These are phyloP conservation scores for Aquilaria yunnanensis DNA, from an alignment of 345 rosid genomes.

Conservation along the genomic window DNA sequence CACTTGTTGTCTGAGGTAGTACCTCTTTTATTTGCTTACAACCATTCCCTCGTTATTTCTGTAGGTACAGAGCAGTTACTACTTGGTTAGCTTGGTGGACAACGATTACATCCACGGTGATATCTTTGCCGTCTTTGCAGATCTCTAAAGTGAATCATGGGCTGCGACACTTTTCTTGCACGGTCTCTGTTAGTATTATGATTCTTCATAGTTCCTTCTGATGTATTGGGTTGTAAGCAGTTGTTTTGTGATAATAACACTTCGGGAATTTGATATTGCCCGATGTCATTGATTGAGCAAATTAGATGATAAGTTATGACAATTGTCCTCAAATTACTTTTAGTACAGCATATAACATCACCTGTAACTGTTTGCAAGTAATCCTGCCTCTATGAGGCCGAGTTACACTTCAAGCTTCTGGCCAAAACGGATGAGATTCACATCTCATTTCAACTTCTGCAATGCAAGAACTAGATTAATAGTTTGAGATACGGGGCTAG, in stretches of 20 bases:
- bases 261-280: slow-evolving; percentile 1
- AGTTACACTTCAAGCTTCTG: too few relatives aligned
- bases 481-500: too few relatives aligned
- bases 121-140: slow-evolving; percentile 53
- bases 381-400: too few relatives aligned
- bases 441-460: too few relatives aligned
- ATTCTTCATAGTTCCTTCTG: not conserved
- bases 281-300: not conserved
- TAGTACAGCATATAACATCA: too few relatives aligned
- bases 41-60: slow-evolving; percentile 1
- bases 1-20: not conserved
- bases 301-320: not conserved
- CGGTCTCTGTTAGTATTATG: not conserved
- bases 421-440: too few relatives aligned
- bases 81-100: slow-evolving; percentile 89
- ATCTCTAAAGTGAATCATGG: slow-evolving; percentile 28
- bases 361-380: too few relatives aligned
- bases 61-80: slow-evolving; percentile 81
- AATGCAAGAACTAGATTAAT: too few relatives aligned
- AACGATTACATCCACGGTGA: slow-evolving; percentile 66
- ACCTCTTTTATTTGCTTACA: not conserved
- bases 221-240: not conserved
- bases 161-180: not conserved
- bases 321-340: too few relatives aligned
- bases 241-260: slow-evolving; percentile 1